phyloP scores from a whole-genome alignment of 768 basidiomycete genomes.

The Guyanaporus albipodus region DNA sequence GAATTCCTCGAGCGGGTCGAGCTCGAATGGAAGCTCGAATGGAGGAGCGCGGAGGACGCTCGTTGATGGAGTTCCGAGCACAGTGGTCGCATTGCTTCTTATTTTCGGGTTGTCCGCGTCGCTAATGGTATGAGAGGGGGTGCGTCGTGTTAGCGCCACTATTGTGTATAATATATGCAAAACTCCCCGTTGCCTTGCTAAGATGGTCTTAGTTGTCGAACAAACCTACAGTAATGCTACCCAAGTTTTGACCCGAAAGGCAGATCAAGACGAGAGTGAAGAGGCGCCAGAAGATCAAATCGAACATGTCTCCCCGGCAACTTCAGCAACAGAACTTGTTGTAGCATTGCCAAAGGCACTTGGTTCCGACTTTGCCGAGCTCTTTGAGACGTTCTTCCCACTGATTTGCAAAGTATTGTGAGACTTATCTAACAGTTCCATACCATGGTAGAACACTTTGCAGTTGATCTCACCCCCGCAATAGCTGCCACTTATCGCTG shows the following conservation, averaged over 20 bases:
- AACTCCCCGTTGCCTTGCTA: not conserved
- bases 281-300: constrained; percentile 87
- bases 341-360: constrained; percentile 81
- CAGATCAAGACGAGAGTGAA: constrained; percentile 84
- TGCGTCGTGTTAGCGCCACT: too few relatives aligned
- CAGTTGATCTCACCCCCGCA: constrained; percentile 78
- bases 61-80: not conserved
- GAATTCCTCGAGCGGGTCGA: not conserved
- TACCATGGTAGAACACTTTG: constrained; percentile 83
- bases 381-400: constrained; percentile 85
- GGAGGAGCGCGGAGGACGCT: not conserved
- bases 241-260: constrained; percentile 90
- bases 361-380: constrained; percentile 77
- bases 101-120: not conserved
- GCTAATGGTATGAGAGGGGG: constrained; percentile 2
- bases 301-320: constrained; percentile 94
- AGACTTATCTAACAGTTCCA: constrained; percentile 90
- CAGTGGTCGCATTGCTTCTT: not conserved
- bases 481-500: constrained; percentile 71
- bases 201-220: constrained; percentile 55
- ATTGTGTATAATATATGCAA: too few relatives aligned
- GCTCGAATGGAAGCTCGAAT: constrained; percentile 3
- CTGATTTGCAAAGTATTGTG: constrained; percentile 90
- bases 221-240: constrained; percentile 74
- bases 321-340: constrained; percentile 91